Conservation (phyloP, 352 stramenopile species). For the Pythium volutum region DNA sequence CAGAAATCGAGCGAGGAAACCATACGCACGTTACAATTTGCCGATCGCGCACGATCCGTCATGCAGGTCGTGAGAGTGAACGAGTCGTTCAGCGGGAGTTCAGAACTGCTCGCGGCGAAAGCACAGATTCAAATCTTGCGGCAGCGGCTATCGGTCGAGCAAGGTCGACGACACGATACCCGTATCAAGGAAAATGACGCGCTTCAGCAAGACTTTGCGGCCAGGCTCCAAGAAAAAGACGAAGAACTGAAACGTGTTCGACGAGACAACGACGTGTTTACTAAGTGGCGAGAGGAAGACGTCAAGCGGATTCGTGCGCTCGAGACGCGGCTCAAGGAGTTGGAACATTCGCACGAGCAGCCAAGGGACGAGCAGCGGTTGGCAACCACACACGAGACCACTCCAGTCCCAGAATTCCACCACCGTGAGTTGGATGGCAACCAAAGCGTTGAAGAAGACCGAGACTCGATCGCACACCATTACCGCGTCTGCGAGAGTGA, state of each 20-base stretch:
- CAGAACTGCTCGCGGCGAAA: conserved; percentile 57
- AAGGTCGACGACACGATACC: conserved; percentile 41
- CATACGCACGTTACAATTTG: conserved; percentile 76
- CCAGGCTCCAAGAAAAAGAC: conserved; percentile 61
- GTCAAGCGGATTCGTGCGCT: conserved; percentile 51
- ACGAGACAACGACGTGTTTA: conserved; percentile 61
- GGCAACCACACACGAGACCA: neutral
- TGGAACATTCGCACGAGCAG: neutral
- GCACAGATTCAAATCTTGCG: conserved; percentile 55
- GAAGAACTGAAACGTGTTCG: conserved; percentile 49
- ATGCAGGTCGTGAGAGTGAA: conserved; percentile 77
- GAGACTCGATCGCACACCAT: neutral
- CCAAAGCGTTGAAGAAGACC: neutral
- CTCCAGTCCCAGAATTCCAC: neutral
- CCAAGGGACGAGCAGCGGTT: neutral
- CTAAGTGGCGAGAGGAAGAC: conserved; percentile 61
- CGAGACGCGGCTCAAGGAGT: conserved; percentile 19
- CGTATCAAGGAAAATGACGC: conserved; percentile 58
- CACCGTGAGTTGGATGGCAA: neutral
- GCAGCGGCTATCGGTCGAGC: conserved; percentile 46
- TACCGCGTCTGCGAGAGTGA: neutral
- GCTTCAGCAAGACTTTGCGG: conserved; percentile 42
- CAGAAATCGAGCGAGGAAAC: conserved; percentile 55
- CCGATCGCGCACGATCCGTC: conserved; percentile 64
- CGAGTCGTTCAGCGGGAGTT: conserved; percentile 41